Conservation (phyloP, 768 basidiomycete species). For the Artomyces pyxidatus region DNA sequence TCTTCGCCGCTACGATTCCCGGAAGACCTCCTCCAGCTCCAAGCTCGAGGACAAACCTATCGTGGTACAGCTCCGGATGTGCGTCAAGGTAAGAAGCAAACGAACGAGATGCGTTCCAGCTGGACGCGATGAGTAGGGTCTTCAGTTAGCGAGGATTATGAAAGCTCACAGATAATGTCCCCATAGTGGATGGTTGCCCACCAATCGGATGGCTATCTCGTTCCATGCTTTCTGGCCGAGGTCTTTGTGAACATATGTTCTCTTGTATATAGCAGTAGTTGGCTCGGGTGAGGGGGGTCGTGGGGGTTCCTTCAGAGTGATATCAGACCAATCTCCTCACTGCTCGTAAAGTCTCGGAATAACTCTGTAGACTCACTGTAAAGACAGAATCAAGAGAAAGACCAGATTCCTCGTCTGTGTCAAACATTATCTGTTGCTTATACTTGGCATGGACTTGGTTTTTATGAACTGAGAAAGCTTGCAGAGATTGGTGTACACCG, state of each 20-base stretch:
- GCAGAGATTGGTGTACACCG: no score
- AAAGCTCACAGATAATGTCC: constrained; percentile 63
- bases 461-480: no score
- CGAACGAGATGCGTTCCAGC: constrained; percentile 76
- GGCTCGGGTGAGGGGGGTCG: constrained; percentile 63
- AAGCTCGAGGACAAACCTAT: constrained; percentile 65
- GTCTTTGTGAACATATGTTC: constrained; percentile 16
- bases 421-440: no score
- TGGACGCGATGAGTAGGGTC: constrained; percentile 18
- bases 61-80: constrained; percentile 36
- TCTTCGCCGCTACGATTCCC: constrained; percentile 62
- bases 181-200: constrained; percentile 79
- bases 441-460: no score
- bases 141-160: neutral
- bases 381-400: constrained; percentile 40
- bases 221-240: constrained; percentile 16
- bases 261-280: constrained; percentile 41
- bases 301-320: constrained; percentile 43
- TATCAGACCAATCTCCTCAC: neutral
- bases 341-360: neutral
- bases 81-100: constrained; percentile 64
- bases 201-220: constrained; percentile 53
- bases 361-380: constrained; percentile 28
- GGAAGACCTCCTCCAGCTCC: constrained; percentile 94
- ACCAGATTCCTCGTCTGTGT: constrained; percentile 22